These are phyloP conservation scores for Colletotrichum tofieldiae DNA, from an alignment of 2,329 filamentous ascomycete genomes.

Conservation along the genomic window DNA sequence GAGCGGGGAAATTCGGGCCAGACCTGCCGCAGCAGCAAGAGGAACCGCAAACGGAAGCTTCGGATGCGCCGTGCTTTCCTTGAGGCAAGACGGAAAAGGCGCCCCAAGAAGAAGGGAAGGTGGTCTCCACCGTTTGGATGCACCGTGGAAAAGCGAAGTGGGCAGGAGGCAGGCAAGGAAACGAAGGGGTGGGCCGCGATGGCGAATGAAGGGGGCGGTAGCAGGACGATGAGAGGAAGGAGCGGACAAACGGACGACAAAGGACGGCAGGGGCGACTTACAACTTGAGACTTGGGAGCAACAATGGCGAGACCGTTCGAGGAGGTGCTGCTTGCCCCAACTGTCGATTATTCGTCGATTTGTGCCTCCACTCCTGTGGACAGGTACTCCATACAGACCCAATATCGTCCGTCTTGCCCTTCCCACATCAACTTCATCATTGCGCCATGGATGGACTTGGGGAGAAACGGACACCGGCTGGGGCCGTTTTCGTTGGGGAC, in stretches of 20 bases:
- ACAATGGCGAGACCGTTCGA: background rate
- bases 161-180: background rate
- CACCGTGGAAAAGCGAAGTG: background rate
- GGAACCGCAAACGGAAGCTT: constrained; percentile 31
- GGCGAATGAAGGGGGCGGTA: background rate
- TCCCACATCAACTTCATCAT: background rate
- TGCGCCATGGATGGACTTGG: constrained; percentile 7
- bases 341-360: constrained; percentile 38
- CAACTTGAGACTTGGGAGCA: background rate
- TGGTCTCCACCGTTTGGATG: background rate
- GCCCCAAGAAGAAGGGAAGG: background rate
- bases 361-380: constrained; percentile 16
- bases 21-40: background rate
- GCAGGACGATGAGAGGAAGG: background rate
- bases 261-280: background rate
- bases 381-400: constrained; percentile 19
- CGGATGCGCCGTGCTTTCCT: constrained; percentile 26
- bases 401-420: constrained; percentile 3
- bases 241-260: constrained; percentile 6
- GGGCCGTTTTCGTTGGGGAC: constrained; percentile 2
- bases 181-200: background rate
- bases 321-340: background rate
- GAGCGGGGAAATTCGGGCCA: constrained; percentile 29
- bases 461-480: constrained; percentile 6
- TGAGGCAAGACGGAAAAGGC: constrained; percentile 16